These are phyloP conservation scores for Termitomyces sp. DNA, from an alignment of 768 basidiomycete species.

Conservation along the genomic window DNA sequence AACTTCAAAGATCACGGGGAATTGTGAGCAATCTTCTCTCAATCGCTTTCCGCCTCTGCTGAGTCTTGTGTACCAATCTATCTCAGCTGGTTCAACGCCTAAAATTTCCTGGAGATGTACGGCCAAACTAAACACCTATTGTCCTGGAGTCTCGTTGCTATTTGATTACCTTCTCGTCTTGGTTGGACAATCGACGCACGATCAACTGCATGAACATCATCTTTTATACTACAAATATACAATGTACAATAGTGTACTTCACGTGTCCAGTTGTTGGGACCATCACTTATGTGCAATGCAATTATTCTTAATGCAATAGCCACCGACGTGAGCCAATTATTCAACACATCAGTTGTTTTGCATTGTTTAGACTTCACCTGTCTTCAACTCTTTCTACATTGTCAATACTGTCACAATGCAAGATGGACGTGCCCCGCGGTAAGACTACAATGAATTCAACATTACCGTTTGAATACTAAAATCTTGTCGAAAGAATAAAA, in stretches of 20 bases:
- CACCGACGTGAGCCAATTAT: too few relatives aligned
- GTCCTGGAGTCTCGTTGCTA: neutral
- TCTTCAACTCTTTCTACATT: neutral
- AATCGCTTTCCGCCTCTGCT: neutral
- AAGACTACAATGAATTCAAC: neutral
- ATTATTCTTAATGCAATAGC: too few relatives aligned
- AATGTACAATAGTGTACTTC: neutral
- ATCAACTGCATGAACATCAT: neutral
- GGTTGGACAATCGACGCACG: neutral
- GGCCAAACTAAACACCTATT: constrained; percentile 7
- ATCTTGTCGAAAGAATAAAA: constrained; percentile 58
- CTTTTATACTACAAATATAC: neutral
- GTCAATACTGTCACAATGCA: constrained; percentile 6
- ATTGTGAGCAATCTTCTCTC: neutral
- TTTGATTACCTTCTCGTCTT: neutral
- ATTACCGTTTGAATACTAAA: neutral
- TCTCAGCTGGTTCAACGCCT: constrained; percentile 5
- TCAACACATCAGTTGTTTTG: neutral
- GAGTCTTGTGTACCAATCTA: neutral
- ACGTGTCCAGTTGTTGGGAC: neutral
- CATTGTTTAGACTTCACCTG: neutral
- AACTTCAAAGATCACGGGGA: constrained; percentile 9
- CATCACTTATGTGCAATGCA: too few relatives aligned
- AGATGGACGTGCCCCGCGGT: constrained; percentile 14
- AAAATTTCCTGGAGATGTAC: neutral